Conservation (phyloP, 352 stramenopile species). For the Hyaloperonospora brassicae region DNA sequence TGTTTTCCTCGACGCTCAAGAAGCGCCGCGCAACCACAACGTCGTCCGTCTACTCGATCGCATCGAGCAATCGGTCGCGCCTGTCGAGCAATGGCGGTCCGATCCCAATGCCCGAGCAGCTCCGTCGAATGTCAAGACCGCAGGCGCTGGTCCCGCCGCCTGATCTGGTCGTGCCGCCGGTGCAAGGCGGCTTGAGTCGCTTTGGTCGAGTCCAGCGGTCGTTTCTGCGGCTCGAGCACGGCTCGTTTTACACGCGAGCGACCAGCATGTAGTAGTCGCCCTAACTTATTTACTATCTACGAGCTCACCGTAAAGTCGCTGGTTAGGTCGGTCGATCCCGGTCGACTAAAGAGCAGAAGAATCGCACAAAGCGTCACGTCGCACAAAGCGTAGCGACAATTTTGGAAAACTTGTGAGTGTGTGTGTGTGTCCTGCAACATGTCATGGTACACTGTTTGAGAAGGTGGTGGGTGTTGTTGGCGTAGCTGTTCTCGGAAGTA, state of each 20-base stretch:
- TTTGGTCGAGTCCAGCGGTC: conserved; percentile 27
- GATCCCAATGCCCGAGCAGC: conserved; percentile 19
- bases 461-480: no score
- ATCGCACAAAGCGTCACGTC: neutral
- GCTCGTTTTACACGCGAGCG: conserved; percentile 35
- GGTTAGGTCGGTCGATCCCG: conserved; percentile 5
- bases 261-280: conserved; percentile 33
- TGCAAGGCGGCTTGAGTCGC: conserved; percentile 23
- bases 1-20: conserved; percentile 37
- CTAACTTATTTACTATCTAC: conserved; percentile 28
- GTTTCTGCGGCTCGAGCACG: conserved; percentile 33
- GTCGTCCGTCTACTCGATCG: conserved; percentile 36
- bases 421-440: no score
- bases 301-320: conserved; percentile 5
- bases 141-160: conserved; percentile 11
- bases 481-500: no score
- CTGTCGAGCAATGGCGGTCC: conserved; percentile 26
- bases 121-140: conserved; percentile 25
- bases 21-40: conserved; percentile 32
- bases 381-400: no score
- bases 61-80: conserved; percentile 33
- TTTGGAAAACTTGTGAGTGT: no score
- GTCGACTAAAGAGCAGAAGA: neutral
- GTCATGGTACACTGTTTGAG: no score
- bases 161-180: conserved; percentile 10